Conservation (phyloP, 805 yeast genomes). For the Priceomyces medius region DNA sequence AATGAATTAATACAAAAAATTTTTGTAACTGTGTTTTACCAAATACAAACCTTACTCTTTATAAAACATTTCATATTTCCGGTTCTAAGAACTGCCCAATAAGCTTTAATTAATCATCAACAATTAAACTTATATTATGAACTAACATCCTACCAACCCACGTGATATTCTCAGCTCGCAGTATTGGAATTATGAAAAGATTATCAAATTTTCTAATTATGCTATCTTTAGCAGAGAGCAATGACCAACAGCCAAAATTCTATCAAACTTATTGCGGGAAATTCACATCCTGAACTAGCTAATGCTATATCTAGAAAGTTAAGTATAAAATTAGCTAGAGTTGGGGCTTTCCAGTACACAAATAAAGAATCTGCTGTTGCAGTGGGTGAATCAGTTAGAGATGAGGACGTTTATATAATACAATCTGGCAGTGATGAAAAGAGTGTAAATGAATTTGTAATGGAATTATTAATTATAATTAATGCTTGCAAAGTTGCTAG, state of each 20-base stretch:
- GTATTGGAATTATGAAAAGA: too few species aligned
- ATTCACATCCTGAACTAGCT: conserved; percentile 86
- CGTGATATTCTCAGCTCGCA: too few species aligned
- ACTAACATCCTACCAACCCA: too few species aligned
- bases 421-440: conserved; percentile 79
- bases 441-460: conserved; percentile 67
- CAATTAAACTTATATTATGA: too few species aligned
- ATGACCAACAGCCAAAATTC: conserved; percentile 38
- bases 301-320: conserved; percentile 63
- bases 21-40: too few species aligned
- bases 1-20: too few species aligned
- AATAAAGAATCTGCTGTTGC: conserved; percentile 85
- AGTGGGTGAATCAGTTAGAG: conserved; percentile 78
- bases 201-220: neutral
- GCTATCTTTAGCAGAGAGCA: neutral
- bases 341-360: conserved; percentile 81
- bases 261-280: conserved; percentile 55
- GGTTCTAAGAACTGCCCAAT: too few species aligned
- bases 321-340: conserved; percentile 66
- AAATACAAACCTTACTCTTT: too few species aligned
- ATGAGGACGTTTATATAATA: conserved; percentile 77
- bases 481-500: conserved; percentile 82
- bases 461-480: conserved; percentile 75
- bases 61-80: too few species aligned
- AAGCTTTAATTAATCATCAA: too few species aligned